phyloP scores from a whole-genome alignment of 2,329 filamentous ascomycete genomes.

The Eutypa lata region DNA sequence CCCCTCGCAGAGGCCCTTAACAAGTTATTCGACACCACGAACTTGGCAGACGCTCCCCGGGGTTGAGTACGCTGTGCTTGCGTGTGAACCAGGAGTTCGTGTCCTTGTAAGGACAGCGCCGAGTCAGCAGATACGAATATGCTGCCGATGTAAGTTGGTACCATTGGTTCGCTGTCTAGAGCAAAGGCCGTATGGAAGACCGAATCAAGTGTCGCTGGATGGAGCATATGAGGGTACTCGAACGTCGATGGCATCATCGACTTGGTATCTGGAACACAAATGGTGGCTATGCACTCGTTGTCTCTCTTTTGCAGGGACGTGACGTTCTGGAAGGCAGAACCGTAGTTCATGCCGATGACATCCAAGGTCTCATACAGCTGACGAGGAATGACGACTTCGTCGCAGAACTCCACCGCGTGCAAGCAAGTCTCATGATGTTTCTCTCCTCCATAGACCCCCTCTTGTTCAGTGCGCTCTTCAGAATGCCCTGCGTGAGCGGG shows the following conservation, averaged over 20 bases:
- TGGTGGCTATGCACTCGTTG: conserved; percentile 32
- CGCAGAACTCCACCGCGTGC: conserved; percentile 21
- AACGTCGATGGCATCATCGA: conserved; percentile 50
- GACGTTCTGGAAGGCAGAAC: conserved; percentile 48
- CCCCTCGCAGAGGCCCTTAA: conserved; percentile 11
- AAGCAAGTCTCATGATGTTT: conserved; percentile 16
- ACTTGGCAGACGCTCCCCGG: conserved; percentile 38
- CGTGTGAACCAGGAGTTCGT: conserved; percentile 40
- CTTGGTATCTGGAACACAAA: conserved; percentile 47
- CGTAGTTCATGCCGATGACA: conserved; percentile 50
- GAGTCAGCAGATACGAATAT: conserved; percentile 42
- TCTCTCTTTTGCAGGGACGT: conserved; percentile 29
- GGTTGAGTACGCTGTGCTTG: conserved; percentile 32
- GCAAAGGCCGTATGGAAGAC: conserved; percentile 53
- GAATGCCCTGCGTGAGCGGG: conserved; percentile 2
- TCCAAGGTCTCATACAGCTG: conserved; percentile 51
- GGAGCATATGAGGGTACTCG: conserved; percentile 54
- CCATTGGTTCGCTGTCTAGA: conserved; percentile 44
- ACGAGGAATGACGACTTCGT: conserved; percentile 34
- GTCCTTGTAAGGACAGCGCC: conserved; percentile 27
- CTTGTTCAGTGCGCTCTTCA: neutral
- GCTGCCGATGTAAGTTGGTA: conserved; percentile 44
- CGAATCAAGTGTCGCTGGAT: conserved; percentile 55
- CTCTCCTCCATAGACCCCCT: conserved; percentile 16
- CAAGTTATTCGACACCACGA: conserved; percentile 39